Evolutionary conservation across 2,329 filamentous ascomycete genomes (phyloP).

Genomic region (Bipolaris cookei): DNA sequence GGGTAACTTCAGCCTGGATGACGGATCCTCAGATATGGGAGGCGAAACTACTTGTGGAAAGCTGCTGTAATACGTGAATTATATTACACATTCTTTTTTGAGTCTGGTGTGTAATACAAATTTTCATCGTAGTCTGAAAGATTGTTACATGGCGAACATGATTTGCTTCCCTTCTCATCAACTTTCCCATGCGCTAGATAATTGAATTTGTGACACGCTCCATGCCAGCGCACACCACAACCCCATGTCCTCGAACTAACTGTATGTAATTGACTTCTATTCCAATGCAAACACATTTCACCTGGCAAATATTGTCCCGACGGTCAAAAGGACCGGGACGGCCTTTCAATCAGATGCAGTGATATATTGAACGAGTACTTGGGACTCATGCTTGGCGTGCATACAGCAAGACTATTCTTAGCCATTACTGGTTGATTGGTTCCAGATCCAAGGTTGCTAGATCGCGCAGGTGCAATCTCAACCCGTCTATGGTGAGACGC

Average conservation of each 20-base stretch:
- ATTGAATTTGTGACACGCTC: background rate
- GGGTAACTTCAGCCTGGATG: constrained; percentile 13
- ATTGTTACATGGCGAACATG: background rate
- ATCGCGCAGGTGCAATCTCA: constrained; percentile 26
- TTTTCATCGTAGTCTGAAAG: constrained; percentile 4
- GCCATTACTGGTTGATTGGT: constrained; percentile 1
- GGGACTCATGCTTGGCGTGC: background rate
- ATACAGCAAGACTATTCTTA: constrained; percentile 17
- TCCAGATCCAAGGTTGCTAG: constrained; percentile 15
- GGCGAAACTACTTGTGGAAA: constrained; percentile 14
- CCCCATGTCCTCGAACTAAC: background rate
- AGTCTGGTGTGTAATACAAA: constrained; percentile 11
- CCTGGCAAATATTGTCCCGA: background rate
- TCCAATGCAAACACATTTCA: background rate
- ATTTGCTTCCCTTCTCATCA: background rate
- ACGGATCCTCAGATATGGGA: constrained; percentile 23
- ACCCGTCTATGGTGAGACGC: constrained; percentile 25
- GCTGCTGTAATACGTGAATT: constrained; percentile 24
- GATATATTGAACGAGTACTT: constrained; percentile 15
- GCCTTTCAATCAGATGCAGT: constrained; percentile 6
- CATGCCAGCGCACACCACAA: too few relatives aligned
- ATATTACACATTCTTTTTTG: constrained; percentile 33
- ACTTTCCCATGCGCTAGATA: background rate
- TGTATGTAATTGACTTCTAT: too few relatives aligned
- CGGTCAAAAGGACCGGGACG: constrained; percentile 4